These are phyloP conservation scores for Allium fistulosum DNA, from an alignment of 106 monocot genomes.

Conservation along the genomic window DNA sequence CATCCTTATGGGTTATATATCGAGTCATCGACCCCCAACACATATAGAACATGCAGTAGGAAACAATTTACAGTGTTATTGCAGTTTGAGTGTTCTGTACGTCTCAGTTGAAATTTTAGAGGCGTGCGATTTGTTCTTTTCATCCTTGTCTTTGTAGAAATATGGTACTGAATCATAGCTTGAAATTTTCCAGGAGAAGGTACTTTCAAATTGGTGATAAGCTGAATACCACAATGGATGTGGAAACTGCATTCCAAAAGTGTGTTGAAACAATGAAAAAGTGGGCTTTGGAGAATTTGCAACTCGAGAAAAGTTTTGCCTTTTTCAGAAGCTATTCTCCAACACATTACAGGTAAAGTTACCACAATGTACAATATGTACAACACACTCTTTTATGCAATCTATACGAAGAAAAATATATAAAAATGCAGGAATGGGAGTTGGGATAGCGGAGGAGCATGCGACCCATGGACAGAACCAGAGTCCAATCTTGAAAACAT, in stretches of 20 bases:
- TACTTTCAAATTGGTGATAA: slow-evolving; percentile 61
- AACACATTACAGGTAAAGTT: slow-evolving; percentile 49
- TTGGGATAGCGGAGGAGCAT: slow-evolving; percentile 55
- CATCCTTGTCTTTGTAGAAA: no score
- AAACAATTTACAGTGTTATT: no score
- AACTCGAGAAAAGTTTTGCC: slow-evolving; percentile 21
- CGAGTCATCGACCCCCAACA: no score
- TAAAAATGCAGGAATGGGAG: slow-evolving; percentile 43
- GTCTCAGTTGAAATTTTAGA: no score
- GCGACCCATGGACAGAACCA: slow-evolving; percentile 23
- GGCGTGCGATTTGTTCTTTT: no score
- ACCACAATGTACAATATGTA: background rate
- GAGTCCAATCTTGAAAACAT: background rate
- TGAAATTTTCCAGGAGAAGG: slow-evolving; percentile 32
- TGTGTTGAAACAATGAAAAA: slow-evolving; percentile 35
- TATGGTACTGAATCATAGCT: no score
- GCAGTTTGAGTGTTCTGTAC: no score
- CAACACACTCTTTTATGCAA: background rate
- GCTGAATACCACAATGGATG: slow-evolving; percentile 55
- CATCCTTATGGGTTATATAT: no score
- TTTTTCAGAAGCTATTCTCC: slow-evolving; percentile 78
- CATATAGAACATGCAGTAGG: no score
- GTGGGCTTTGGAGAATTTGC: slow-evolving; percentile 37
- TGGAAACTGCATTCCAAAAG: slow-evolving; percentile 47
- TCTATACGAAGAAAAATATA: background rate